Evolutionary conservation across 345 rosid species (phyloP).

Genomic region (Acer saccharum): DNA sequence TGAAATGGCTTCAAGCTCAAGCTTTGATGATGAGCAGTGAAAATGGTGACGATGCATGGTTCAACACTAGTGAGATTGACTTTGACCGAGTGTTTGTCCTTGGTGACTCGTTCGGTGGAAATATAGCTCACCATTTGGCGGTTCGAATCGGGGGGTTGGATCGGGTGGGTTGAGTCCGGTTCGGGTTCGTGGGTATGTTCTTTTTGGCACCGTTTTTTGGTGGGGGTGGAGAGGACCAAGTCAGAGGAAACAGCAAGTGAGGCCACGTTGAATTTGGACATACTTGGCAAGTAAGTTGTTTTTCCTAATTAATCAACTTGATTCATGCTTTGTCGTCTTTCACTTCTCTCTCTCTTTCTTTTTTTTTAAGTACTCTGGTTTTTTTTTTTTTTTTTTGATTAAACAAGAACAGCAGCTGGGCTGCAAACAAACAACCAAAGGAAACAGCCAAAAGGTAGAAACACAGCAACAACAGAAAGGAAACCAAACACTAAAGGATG

Average conservation of each 20-base stretch:
- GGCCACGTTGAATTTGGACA: constrained; percentile 54
- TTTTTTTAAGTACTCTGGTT: no score
- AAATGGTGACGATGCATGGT: constrained; percentile 40
- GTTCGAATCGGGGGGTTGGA: constrained; percentile 52
- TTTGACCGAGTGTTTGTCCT: constrained; percentile 57
- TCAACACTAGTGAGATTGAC: constrained; percentile 42
- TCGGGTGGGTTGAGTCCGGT: constrained; percentile 52
- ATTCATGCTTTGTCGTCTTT: background rate
- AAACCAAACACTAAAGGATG: no score
- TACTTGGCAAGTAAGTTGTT: constrained; percentile 66
- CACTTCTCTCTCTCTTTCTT: no score
- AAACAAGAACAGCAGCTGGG: no score
- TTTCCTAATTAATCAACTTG: background rate
- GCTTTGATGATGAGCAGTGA: constrained; percentile 25
- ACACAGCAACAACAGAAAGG: no score
- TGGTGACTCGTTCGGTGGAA: constrained; percentile 95
- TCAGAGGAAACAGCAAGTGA: constrained; percentile 82
- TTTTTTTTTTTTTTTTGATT: no score
- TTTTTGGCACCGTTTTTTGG: constrained; percentile 92
- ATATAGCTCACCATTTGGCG: constrained; percentile 82
- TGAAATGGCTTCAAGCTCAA: constrained; percentile 57
- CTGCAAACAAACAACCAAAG: no score
- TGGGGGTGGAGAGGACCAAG: constrained; percentile 70
- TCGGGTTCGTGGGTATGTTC: constrained; percentile 69
- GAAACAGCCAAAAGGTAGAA: no score